Percentiles rank a stretch among this genome's conserved stretches.
Conservation (phyloP, 1,284 basidiomycete species). For the Tilletia walkeri region DNA sequence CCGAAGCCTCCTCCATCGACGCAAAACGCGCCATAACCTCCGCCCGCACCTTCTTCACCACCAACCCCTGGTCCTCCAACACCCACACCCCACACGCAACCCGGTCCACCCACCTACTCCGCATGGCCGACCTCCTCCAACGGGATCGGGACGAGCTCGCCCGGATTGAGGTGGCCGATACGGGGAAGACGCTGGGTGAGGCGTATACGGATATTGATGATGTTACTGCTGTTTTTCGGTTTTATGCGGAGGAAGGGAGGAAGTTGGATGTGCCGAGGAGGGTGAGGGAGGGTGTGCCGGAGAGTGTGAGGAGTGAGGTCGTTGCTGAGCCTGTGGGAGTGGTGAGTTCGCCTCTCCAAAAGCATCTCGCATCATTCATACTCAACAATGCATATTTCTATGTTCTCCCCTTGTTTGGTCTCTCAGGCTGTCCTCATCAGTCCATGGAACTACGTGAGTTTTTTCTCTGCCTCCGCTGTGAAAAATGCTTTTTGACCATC, state of each 20-base stretch:
- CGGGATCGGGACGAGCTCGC: conserved; percentile 43
- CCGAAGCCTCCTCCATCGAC: conserved; percentile 47
- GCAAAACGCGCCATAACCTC: conserved; percentile 43
- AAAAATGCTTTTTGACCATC: neutral
- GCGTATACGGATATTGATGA: conserved; percentile 52
- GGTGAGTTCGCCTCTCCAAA: conserved; percentile 7
- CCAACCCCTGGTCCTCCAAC: conserved; percentile 32
- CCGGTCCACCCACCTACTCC: conserved; percentile 36
- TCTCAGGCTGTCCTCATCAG: conserved; percentile 45
- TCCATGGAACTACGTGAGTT: conserved; percentile 51
- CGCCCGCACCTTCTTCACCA: conserved; percentile 42
- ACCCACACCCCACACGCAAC: conserved; percentile 33
- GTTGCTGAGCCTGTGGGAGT: conserved; percentile 53
- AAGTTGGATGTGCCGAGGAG: conserved; percentile 44
- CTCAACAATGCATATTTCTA: neutral
- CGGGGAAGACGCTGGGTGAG: conserved; percentile 53
- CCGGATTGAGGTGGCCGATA: conserved; percentile 51
- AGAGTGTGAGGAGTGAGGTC: conserved; percentile 42
- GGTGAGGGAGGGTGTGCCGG: conserved; percentile 43
- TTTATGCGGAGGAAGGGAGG: conserved; percentile 51
- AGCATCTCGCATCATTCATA: neutral
- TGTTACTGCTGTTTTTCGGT: conserved; percentile 52
- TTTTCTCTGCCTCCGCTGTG: neutral
- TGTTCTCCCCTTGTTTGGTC: neutral
- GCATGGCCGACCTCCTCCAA: conserved; percentile 49